phyloP scores from a whole-genome alignment of 1,139 yeast species.

The Suhomyces bribrorum region DNA sequence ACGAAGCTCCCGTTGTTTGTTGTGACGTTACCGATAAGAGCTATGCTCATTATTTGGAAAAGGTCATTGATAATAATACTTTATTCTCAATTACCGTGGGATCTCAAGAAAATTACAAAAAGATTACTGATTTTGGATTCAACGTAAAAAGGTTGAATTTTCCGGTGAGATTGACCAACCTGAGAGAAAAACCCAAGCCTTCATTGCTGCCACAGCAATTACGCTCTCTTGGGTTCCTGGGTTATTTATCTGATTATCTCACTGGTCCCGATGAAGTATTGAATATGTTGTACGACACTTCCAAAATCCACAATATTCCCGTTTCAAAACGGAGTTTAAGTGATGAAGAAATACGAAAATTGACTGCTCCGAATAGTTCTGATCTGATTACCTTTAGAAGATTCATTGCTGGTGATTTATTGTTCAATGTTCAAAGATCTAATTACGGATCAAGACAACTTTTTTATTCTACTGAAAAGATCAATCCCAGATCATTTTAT shows the following conservation, averaged over 20 bases:
- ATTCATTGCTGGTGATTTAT: constrained; percentile 60
- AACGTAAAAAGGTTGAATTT: constrained; percentile 30
- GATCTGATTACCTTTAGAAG: constrained; percentile 48
- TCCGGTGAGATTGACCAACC: constrained; percentile 35
- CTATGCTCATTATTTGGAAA: constrained; percentile 59
- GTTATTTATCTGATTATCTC: constrained; percentile 70
- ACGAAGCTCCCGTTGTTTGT: constrained; percentile 77
- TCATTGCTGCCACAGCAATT: constrained; percentile 35
- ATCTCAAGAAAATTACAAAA: constrained; percentile 44
- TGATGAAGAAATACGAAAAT: constrained; percentile 39
- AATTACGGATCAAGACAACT: constrained; percentile 58
- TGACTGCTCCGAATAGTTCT: constrained; percentile 37
- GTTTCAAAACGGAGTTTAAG: constrained; percentile 49
- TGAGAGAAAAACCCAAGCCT: constrained; percentile 14
- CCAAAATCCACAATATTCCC: constrained; percentile 64
- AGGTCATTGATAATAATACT: constrained; percentile 55
- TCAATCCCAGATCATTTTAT: constrained; percentile 29
- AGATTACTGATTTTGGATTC: constrained; percentile 35
- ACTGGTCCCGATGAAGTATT: constrained; percentile 77
- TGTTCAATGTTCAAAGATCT: constrained; percentile 56
- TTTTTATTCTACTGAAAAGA: constrained; percentile 40
- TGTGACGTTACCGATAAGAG: constrained; percentile 52
- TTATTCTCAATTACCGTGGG: constrained; percentile 49
- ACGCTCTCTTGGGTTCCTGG: constrained; percentile 67
- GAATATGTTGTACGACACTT: constrained; percentile 66